These are phyloP conservation scores for Aspergillus sp. DNA, from an alignment of 2,329 filamentous ascomycete genomes.

Conservation along the genomic window DNA sequence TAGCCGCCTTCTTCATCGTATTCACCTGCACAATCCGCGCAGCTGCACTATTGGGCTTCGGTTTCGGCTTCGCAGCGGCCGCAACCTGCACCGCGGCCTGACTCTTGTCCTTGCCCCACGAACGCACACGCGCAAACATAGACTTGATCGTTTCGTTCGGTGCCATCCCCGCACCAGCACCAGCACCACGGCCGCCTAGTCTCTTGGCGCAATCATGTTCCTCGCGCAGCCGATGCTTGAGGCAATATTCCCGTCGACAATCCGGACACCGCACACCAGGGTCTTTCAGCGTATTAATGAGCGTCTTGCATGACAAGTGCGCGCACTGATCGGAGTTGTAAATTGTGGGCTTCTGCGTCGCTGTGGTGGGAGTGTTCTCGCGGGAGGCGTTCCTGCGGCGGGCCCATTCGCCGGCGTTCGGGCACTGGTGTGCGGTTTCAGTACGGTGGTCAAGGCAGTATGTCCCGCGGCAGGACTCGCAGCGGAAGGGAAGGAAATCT, in stretches of 20 bases:
- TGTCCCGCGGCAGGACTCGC: conserved; percentile 81
- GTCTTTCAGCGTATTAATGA: conserved; percentile 56
- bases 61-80: conserved; percentile 60
- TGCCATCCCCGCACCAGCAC: conserved; percentile 34
- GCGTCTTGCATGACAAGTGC: conserved; percentile 55
- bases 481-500: conserved; percentile 94
- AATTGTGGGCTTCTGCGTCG: conserved; percentile 57
- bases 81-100: conserved; percentile 66
- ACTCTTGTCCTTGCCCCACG: conserved; percentile 79
- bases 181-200: conserved; percentile 49
- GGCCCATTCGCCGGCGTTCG: conserved; percentile 65
- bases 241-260: conserved; percentile 56
- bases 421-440: conserved; percentile 77
- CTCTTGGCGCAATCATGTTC: conserved; percentile 82
- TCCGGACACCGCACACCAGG: conserved; percentile 56
- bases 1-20: conserved; percentile 81
- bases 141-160: conserved; percentile 68
- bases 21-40: conserved; percentile 72
- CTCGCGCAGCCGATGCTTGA: conserved; percentile 57
- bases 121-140: conserved; percentile 75
- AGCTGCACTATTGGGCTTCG: conserved; percentile 57
- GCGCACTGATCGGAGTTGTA: conserved; percentile 59
- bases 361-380: conserved; percentile 32
- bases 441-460: conserved; percentile 94
- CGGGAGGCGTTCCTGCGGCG: conserved; percentile 45